Conservation (phyloP, 768 basidiomycete species). For the Inosperma sp. region DNA sequence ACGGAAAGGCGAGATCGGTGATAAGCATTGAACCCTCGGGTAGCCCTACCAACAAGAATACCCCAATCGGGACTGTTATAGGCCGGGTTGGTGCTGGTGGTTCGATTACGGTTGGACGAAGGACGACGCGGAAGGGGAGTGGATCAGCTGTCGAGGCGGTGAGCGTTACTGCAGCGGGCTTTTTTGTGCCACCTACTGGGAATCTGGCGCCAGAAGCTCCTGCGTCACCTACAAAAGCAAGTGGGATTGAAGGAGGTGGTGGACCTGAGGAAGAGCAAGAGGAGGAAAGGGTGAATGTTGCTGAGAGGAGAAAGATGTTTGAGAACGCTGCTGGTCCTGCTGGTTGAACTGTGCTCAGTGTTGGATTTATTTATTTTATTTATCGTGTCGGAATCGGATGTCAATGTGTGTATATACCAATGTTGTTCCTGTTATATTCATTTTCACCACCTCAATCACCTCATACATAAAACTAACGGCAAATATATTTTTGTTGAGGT, state of each 20-base stretch:
- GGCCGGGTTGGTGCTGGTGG: conserved; percentile 44
- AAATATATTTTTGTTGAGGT: too few species aligned
- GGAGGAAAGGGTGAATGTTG: conserved; percentile 16
- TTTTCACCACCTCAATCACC: too few species aligned
- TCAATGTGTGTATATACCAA: too few species aligned
- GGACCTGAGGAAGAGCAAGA: conserved; percentile 13
- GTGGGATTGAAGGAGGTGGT: neutral
- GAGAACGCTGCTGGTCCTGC: conserved; percentile 14
- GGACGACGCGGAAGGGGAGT: conserved; percentile 54
- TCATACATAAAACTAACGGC: too few species aligned
- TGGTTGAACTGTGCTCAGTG: neutral
- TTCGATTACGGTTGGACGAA: conserved; percentile 63
- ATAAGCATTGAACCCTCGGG: conserved; percentile 57
- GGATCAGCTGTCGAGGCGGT: conserved; percentile 75
- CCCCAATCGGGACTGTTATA: conserved; percentile 27
- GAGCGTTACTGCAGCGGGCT: conserved; percentile 71
- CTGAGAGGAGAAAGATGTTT: conserved; percentile 21
- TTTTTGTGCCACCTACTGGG: conserved; percentile 56
- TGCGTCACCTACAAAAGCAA: neutral
- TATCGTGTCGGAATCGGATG: too few species aligned
- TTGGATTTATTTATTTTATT: too few species aligned
- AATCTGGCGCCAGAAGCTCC: conserved; percentile 32
- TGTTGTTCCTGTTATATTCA: too few species aligned
- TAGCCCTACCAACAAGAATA: too few species aligned
- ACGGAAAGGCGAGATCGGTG: conserved; percentile 49